phyloP scores from a whole-genome alignment of 306 rosid species.

The Sophora flavescens region DNA sequence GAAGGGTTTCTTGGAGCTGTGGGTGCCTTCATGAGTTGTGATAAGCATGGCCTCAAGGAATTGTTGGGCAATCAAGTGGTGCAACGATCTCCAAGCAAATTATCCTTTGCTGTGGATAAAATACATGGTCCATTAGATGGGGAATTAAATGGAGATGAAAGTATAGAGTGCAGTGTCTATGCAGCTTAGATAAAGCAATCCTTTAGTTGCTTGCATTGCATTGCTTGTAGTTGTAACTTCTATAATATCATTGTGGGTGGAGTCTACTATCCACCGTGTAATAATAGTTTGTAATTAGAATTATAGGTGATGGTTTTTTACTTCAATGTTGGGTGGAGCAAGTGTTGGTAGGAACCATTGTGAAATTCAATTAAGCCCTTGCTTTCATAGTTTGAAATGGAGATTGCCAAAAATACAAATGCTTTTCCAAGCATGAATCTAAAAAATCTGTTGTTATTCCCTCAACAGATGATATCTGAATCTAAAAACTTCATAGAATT shows the following conservation, averaged over 20 bases:
- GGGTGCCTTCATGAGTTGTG: conserved; percentile 85
- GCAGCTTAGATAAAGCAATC: conserved; percentile 62
- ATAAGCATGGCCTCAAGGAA: conserved; percentile 69
- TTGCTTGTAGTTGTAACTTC: conserved; percentile 41
- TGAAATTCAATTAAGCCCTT: too few relatives aligned
- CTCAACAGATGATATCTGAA: too few relatives aligned
- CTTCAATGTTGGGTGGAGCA: too few relatives aligned
- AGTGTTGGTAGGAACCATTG: too few relatives aligned
- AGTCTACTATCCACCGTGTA: too few relatives aligned
- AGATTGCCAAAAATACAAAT: too few relatives aligned
- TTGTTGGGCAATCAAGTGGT: conserved; percentile 55
- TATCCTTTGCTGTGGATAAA: conserved; percentile 55
- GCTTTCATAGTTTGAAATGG: too few relatives aligned
- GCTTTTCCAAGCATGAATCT: too few relatives aligned
- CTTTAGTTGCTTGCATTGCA: conserved; percentile 53
- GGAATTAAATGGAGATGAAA: conserved; percentile 69
- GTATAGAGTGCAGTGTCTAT: conserved; percentile 78
- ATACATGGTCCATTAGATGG: conserved; percentile 48
- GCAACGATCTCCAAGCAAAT: conserved; percentile 53
- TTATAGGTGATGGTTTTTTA: too few relatives aligned
- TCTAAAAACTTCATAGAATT: too few relatives aligned
- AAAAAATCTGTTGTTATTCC: too few relatives aligned
- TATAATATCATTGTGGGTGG: not conserved
- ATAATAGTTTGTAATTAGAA: too few relatives aligned
- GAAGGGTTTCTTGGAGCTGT: conserved; percentile 98